A percentile compares a stretch with the other conserved stretches of the same genome.
Evolutionary conservation across 176 grass and related monocot genomes (phyloP).

Genomic region (Oryza australiensis): DNA sequence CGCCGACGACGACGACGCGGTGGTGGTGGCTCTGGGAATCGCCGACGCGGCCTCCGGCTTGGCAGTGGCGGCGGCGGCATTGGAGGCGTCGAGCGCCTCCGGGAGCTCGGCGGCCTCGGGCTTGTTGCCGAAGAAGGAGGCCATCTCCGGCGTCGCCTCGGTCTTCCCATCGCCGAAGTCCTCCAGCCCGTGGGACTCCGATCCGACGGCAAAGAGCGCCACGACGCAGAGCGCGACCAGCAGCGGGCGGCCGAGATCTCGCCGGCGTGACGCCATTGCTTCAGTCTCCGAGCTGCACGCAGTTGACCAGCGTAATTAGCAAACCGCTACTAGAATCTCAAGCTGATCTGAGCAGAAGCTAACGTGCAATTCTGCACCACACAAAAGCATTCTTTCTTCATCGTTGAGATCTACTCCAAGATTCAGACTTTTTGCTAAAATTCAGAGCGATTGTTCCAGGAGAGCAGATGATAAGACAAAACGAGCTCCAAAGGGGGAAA

Average conservation of each 20-base stretch:
- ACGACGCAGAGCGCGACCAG: constrained; percentile 36
- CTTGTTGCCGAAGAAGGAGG: constrained; percentile 52
- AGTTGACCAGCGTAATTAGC: not conserved
- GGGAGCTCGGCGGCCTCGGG: constrained; percentile 51
- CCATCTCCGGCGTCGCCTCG: constrained; percentile 31
- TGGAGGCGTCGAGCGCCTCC: constrained; percentile 30
- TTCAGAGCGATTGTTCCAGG: not conserved
- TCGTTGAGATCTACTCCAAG: constrained; percentile 11
- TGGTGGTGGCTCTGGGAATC: not conserved
- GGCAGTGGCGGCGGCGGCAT: constrained; percentile 7
- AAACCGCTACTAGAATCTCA: not conserved
- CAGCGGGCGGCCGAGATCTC: constrained; percentile 19
- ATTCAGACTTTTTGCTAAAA: not conserved
- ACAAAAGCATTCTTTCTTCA: not conserved
- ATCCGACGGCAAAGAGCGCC: constrained; percentile 36
- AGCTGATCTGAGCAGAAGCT: not conserved
- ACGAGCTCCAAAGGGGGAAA: not conserved
- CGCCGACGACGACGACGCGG: not conserved
- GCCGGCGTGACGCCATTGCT: constrained; percentile 34
- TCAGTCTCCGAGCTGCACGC: constrained; percentile 1
- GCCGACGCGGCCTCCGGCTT: constrained; percentile 52
- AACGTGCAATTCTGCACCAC: not conserved
- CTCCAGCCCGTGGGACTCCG: constrained; percentile 42
- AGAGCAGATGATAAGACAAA: not conserved
- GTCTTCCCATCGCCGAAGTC: constrained; percentile 11